These are phyloP conservation scores for Senna siamea DNA, from an alignment of 306 rosid species.

Conservation along the genomic window DNA sequence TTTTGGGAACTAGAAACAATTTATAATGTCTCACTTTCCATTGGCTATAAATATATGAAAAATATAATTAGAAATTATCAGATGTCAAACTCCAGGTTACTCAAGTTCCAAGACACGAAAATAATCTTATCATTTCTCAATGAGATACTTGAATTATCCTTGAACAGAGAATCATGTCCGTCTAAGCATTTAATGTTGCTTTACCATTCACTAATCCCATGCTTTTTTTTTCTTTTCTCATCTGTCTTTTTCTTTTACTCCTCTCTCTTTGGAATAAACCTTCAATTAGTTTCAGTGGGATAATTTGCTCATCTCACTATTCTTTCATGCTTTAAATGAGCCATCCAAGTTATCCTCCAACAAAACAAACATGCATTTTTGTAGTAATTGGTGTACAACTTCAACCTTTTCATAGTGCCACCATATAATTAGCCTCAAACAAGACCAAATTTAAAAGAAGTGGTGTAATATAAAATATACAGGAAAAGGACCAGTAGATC, in stretches of 20 bases:
- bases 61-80: not conserved
- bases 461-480: not conserved
- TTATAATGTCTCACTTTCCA: conserved; percentile 1
- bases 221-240: not conserved
- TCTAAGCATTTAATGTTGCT: not conserved
- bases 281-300: not conserved
- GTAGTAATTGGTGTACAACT: no score
- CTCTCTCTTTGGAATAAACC: not conserved
- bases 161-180: not conserved
- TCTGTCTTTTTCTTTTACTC: not conserved
- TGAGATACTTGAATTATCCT: not conserved
- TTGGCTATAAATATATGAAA: not conserved
- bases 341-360: conserved; percentile 2
- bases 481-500: conserved; percentile 23
- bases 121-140: not conserved
- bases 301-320: conserved; percentile 20
- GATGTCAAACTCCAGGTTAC: not conserved
- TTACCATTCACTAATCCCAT: not conserved
- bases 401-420: no score
- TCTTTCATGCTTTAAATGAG: conserved; percentile 18
- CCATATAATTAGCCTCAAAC: no score
- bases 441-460: no score
- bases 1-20: not conserved
- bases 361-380: conserved; percentile 5
- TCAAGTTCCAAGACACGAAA: not conserved